Evolutionary conservation across 140 eudicot genomes (phyloP), one percentile per base, ranked within the genome.

Genomic region (Eryngium alpinum): DNA sequence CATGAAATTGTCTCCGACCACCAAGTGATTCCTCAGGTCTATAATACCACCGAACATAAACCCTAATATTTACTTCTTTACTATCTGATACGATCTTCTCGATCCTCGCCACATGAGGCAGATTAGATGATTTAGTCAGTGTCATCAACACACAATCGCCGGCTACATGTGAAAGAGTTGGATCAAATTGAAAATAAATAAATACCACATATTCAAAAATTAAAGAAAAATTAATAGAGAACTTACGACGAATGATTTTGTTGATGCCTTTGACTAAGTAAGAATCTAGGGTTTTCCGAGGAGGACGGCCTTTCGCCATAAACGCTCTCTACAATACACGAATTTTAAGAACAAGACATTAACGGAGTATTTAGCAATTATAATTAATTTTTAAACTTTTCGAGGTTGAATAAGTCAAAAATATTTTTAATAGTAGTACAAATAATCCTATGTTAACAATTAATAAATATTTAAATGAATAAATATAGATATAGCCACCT

Each of bases 11-110:
- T 24, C 97, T 71, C 32, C 99, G 86, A 16, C 98, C 97, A 19
- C 98, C 98, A 82, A 94, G 84, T 43, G 98, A 92, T 83, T 94
- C 98, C 83, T 94, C 98, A 31, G 98, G 98, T 50, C 98, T 87
- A 62, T 93, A 93, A 82, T 91, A 93, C 98, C 98, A 93, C 79
- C 89, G 87, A 12, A 90, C 96, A 78, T 89, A 96, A 52, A 94
- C 89, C 84, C 86, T 92, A 17, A 88, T 92, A 90, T 90, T 87
- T 6, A 44, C 76, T 5, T 92, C 91, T 21, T 89, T 86, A 33
- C 80, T 85, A 72, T 87, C 97, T 27, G 88, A 87, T 83, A 90
- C 98, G 59, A 94, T 89, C 83, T 72, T 86, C 83, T 92, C 96
- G 46, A 94, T 80, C 52, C 89, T 87, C 18, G 97, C 98, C 25